phyloP scores from a whole-genome alignment of 2,329 filamentous ascomycete genomes.

The Kalaharituber pfeilii region DNA sequence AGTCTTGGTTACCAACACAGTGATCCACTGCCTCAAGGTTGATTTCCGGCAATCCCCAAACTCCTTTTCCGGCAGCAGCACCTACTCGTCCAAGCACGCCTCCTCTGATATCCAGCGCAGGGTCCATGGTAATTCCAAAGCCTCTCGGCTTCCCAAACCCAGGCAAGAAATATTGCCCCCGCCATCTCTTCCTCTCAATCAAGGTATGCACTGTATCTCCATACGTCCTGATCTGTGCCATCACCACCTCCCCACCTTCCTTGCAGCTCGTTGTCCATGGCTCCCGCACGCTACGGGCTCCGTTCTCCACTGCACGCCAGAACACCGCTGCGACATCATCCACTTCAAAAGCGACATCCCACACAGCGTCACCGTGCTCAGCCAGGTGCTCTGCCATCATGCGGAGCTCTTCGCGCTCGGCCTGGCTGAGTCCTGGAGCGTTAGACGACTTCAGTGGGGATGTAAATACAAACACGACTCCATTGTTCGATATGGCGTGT shows the following conservation, averaged over 20 bases:
- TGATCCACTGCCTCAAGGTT: constrained; percentile 68
- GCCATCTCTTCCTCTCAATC: constrained; percentile 53
- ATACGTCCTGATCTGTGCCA: constrained; percentile 75
- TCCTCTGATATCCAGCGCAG: constrained; percentile 17
- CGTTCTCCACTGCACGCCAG: constrained; percentile 47
- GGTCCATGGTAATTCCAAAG: constrained; percentile 33
- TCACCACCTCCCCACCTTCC: constrained; percentile 47
- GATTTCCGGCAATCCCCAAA: constrained; percentile 6
- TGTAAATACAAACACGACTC: constrained; percentile 66
- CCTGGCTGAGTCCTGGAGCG: constrained; percentile 34
- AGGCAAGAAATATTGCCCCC: constrained; percentile 50
- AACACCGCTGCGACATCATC: constrained; percentile 75
- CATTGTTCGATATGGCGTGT: constrained; percentile 63
- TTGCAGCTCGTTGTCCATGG: constrained; percentile 41
- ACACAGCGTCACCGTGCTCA: constrained; percentile 80
- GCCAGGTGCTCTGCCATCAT: constrained; percentile 73
- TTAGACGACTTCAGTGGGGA: constrained; percentile 52
- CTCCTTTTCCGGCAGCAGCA: background rate
- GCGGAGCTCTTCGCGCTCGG: constrained; percentile 44
- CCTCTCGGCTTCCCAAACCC: constrained; percentile 41
- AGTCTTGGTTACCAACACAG: constrained; percentile 93
- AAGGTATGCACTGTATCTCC: constrained; percentile 92
- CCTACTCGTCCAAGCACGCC: background rate
- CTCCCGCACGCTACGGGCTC: constrained; percentile 43
- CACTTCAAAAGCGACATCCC: constrained; percentile 89